A percentile compares a stretch with the other conserved stretches of the same genome.
Conservation (phyloP, 192 early-diverging fungal species). For the Allomyces macrogynus region DNA sequence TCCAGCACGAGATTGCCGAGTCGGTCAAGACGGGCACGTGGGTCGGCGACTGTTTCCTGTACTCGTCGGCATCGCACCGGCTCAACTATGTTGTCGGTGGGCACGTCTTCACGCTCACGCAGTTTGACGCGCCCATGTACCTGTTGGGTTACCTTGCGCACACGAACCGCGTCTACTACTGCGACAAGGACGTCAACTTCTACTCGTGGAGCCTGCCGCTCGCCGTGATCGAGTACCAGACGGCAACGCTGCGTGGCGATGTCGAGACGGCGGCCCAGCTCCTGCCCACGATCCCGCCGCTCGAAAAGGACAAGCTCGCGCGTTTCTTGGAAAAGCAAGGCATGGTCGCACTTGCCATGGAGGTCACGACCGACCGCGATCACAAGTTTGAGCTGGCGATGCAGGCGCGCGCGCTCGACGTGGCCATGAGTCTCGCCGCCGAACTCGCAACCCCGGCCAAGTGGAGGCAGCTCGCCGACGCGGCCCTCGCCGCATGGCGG, state of each 20-base stretch:
- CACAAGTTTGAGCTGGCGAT: slow-evolving; percentile 92
- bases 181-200: slow-evolving; percentile 83
- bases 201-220: slow-evolving; percentile 79
- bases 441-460: slow-evolving; percentile 67
- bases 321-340: slow-evolving; percentile 88
- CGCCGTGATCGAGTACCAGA: slow-evolving; percentile 95
- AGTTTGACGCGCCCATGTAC: slow-evolving; percentile 83
- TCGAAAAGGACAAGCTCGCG: slow-evolving; percentile 79
- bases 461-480: slow-evolving; percentile 84
- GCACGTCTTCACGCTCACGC: slow-evolving; percentile 81
- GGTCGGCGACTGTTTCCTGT: slow-evolving; percentile 99
- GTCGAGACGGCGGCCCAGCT: slow-evolving; percentile 55
- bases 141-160: slow-evolving; percentile 83
- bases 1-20: slow-evolving; percentile 79
- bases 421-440: slow-evolving; percentile 70
- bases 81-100: slow-evolving; percentile 92
- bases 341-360: slow-evolving; percentile 73
- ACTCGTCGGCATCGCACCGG: slow-evolving; percentile 72
- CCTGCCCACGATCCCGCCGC: slow-evolving; percentile 64
- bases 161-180: slow-evolving; percentile 82
- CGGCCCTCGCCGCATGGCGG: slow-evolving; percentile 76
- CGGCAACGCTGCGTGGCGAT: slow-evolving; percentile 86
- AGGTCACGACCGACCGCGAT: slow-evolving; percentile 85
- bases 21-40: slow-evolving; percentile 81
- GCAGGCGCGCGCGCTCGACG: slow-evolving; percentile 58